These are phyloP conservation scores for Ophiostoma sp. DNA, from an alignment of 2,329 filamentous ascomycete species.

Conservation along the genomic window DNA sequence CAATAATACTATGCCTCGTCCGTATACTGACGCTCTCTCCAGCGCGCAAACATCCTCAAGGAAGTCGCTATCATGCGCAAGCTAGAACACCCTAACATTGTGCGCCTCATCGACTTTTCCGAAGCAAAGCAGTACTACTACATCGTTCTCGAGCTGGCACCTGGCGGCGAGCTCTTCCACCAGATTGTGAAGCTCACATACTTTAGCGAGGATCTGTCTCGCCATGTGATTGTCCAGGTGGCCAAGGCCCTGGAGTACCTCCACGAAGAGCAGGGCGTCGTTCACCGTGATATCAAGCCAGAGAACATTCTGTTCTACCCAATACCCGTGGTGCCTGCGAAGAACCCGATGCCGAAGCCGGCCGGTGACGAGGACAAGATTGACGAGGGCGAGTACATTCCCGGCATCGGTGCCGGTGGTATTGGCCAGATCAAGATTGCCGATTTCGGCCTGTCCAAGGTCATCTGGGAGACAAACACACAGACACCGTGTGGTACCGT, in stretches of 20 bases:
- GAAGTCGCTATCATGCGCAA: conserved; percentile 99
- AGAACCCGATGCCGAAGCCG: conserved; percentile 69
- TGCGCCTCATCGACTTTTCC: conserved; percentile 87
- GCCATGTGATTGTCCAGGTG: conserved; percentile 92
- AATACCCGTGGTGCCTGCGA: conserved; percentile 73
- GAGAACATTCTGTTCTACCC: conserved; percentile 95
- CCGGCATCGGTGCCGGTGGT: conserved; percentile 74
- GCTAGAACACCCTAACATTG: conserved; percentile 91
- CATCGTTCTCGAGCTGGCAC: conserved; percentile 90
- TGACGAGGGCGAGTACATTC: conserved; percentile 89
- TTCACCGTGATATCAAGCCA: conserved; percentile 97
- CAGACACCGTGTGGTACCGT: conserved; percentile 99
- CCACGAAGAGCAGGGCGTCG: conserved; percentile 90
- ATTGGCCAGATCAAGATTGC: conserved; percentile 96
- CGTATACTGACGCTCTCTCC: conserved; percentile 3
- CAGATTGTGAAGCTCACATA: conserved; percentile 97
- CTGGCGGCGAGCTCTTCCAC: conserved; percentile 94
- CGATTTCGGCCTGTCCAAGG: conserved; percentile 94
- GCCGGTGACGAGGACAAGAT: conserved; percentile 95
- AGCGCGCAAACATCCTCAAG: conserved; percentile 97
- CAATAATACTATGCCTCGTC: neutral
- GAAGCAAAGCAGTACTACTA: conserved; percentile 96
- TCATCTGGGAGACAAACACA: conserved; percentile 96
- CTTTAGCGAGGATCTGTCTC: conserved; percentile 91
- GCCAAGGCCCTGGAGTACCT: conserved; percentile 91